A percentile compares a stretch with the other conserved stretches of the same genome.
Conservation (phyloP, 2,329 filamentous ascomycete genomes). For the Lecanicillium sp. region DNA sequence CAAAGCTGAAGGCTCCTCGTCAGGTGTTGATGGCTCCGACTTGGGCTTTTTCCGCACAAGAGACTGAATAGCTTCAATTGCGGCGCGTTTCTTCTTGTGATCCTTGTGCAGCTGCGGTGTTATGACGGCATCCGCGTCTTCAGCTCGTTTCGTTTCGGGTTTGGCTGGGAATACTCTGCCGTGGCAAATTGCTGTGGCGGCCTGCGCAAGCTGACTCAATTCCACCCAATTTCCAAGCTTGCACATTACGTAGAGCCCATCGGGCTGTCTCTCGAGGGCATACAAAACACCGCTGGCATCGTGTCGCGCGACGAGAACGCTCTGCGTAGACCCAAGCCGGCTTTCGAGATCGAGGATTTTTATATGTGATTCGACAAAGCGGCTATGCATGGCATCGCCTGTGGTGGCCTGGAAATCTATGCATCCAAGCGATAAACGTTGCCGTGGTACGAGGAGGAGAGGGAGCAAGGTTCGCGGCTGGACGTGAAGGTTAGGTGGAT, state of each 20-base stretch:
- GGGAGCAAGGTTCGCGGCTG: conserved; percentile 50
- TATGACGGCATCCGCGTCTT: conserved; percentile 19
- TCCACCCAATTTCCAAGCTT: conserved; percentile 60
- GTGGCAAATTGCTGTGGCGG: conserved; percentile 33
- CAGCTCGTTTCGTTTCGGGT: conserved; percentile 9
- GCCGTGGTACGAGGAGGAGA: conserved; percentile 53
- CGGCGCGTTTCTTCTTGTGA: conserved; percentile 46
- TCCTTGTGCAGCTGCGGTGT: conserved; percentile 40
- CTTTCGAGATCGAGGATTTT: conserved; percentile 56
- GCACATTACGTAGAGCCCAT: conserved; percentile 58
- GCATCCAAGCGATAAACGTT: conserved; percentile 50
- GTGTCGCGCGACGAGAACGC: conserved; percentile 53
- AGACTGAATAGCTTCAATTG: conserved; percentile 56
- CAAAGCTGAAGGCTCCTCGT: neutral
- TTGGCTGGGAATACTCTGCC: conserved; percentile 20
- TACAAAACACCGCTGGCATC: conserved; percentile 47
- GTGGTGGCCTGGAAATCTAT: conserved; percentile 48
- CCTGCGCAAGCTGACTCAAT: conserved; percentile 40
- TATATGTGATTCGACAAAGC: conserved; percentile 53
- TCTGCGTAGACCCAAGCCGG: conserved; percentile 44
- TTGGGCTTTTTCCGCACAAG: conserved; percentile 39
- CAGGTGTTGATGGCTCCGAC: conserved; percentile 5
- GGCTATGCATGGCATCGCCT: conserved; percentile 42
- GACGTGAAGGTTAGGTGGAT: conserved; percentile 43
- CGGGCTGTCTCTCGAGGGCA: conserved; percentile 56